A percentile compares a stretch with the other conserved stretches of the same genome.
Conservation (phyloP, 116 monocot species). For the Trichopus zeylanicus region DNA sequence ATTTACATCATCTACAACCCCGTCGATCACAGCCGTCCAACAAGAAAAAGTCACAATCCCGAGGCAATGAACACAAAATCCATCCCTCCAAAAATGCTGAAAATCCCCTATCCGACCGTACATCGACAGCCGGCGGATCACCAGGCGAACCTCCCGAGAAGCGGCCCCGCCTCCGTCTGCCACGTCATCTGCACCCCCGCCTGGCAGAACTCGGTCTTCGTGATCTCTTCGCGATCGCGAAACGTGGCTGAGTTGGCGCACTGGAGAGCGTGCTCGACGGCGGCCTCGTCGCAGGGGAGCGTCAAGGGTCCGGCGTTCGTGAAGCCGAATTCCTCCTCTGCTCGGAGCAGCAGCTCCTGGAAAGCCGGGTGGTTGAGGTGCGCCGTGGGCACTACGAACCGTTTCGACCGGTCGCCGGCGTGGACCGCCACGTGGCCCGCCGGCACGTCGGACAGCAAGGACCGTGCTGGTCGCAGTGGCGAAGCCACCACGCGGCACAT, state of each 20-base stretch:
- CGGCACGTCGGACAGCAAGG: constrained; percentile 20
- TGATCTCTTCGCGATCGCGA: not conserved
- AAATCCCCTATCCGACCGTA: too few relatives aligned
- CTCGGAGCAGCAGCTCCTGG: constrained; percentile 10
- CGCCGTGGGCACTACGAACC: constrained; percentile 16
- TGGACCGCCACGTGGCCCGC: constrained; percentile 21
- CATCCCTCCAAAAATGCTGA: too few relatives aligned
- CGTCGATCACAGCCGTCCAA: too few relatives aligned
- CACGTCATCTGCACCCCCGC: too few relatives aligned
- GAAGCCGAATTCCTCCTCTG: constrained; percentile 26
- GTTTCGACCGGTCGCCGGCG: constrained; percentile 1
- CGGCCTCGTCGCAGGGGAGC: constrained; percentile 2
- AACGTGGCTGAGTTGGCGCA: not conserved
- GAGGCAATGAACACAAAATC: too few relatives aligned
- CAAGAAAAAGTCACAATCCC: too few relatives aligned
- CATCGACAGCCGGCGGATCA: too few relatives aligned
- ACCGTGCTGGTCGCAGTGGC: too few relatives aligned
- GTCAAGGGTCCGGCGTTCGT: not conserved
- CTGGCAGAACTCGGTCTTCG: not conserved
- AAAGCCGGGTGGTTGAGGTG: constrained; percentile 29
- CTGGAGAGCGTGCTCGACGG: not conserved
- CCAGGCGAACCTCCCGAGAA: too few relatives aligned
- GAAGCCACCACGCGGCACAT: too few relatives aligned
- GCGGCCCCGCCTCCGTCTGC: too few relatives aligned
- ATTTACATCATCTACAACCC: too few relatives aligned